Base-by-base conservation (phyloP, 106 monocot genomes). In the Xerophyta viscosa region DNA sequence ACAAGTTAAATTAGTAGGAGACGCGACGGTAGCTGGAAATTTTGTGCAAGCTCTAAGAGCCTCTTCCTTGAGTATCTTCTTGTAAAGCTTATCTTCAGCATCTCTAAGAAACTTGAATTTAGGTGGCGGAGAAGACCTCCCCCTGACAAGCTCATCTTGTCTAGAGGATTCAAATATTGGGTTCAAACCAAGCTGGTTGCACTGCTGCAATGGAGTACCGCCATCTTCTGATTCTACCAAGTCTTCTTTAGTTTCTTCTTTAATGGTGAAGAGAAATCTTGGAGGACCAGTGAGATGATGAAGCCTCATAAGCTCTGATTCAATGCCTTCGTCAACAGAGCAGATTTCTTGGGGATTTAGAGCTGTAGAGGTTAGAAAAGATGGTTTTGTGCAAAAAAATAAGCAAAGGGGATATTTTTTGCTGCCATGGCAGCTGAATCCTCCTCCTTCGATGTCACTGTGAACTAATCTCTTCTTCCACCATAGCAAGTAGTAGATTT, bases 221-320 rank as follows among this genome's bases (percentile, higher is more conserved):
- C 73, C 77, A 7, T 80, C 77, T 53, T 92, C 86, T 0, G 80
- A 77, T 27, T 91, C 91, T n/a, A n/a, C n/a, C 67, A 91, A 20
- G 14, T 91, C 91, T 41, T 91, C 91, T 47, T 75, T 91, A 15
- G 87, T 94, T 71, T 94, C 93, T 66, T 94, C 93, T 22, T 77
- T 84, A 33, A 94, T 94, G 63, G 93, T 94, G 75, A 94, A 94
- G 31, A 94, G 78, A 27, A 88, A 70, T 45, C 93, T 63, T 1
- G 88, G 77, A 3, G 83, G 83, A 21, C 88, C 88, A 0, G 71
- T 28, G 37, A 84, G 77, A 59, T 66, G 64, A 69, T 88, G 77
- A 0, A 88, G 69, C 60, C 87, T 77, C 80, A 93, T 87, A 19
- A 88, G 78, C 80, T 93, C 87, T 7, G 82, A 67, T 26, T 92